A percentile compares a stretch with the other conserved stretches of the same genome.
Conservation (phyloP, 2,329 filamentous ascomycete genomes). For the Fusarium buxicola region DNA sequence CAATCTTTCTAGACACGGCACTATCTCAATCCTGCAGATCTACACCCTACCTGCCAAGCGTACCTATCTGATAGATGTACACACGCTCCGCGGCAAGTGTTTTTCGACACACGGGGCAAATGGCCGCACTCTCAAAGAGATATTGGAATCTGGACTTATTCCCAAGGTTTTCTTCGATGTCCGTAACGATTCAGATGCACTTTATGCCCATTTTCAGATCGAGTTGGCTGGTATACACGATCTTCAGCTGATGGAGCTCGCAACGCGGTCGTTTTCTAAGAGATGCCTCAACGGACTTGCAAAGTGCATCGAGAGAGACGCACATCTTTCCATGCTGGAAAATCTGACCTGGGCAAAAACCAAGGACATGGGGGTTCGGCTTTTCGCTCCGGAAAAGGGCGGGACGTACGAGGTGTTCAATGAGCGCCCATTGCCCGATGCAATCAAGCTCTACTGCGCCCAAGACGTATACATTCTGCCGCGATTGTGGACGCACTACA, state of each 20-base stretch:
- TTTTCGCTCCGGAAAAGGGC: background rate
- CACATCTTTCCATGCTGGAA: background rate
- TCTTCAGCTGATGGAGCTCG: slow-evolving; percentile 8
- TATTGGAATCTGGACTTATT: background rate
- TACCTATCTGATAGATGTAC: background rate
- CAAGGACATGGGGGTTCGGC: background rate
- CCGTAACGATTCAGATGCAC: background rate
- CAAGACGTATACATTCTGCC: background rate
- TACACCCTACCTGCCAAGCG: background rate
- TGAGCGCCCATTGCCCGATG: background rate
- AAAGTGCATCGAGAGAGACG: background rate
- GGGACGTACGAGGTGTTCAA: background rate
- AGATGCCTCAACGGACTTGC: background rate
- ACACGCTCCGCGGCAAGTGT: background rate
- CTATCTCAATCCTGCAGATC: background rate
- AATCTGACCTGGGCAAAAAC: background rate
- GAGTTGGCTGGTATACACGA: background rate
- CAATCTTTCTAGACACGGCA: background rate
- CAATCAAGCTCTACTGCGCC: background rate
- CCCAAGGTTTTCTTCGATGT: slow-evolving; percentile 2
- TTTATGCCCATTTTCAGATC: background rate
- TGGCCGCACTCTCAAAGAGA: background rate
- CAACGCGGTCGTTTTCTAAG: background rate
- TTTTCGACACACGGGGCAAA: background rate
- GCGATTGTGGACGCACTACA: background rate